Evolutionary conservation across 805 yeast genomes (phyloP), one percentile per base, ranked within the genome.

Genomic region (Kuraishia borneana): DNA sequence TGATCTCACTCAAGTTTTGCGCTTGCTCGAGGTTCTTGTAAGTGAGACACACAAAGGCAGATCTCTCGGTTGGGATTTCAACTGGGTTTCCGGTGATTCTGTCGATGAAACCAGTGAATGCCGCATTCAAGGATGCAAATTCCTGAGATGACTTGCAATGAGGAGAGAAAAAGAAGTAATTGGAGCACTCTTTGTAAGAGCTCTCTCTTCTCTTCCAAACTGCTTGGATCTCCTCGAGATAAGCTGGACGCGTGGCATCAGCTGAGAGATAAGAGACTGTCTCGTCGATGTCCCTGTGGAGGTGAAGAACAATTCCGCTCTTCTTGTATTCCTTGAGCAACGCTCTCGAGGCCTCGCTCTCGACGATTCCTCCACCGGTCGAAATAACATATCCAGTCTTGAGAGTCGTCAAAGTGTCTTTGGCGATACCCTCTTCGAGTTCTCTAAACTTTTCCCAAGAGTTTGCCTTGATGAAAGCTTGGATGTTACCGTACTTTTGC

Each of bases 321-420:
- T 59, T 46, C 6, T 58, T 56, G 53, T 75, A 82, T 6, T 63
- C 51, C 44, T 76, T 68, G 53, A 92, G 63, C 6, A 73, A 43
- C 8, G 64, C 64, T 46, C 96, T 71, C 4, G 94, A 75, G n/a
- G 55, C 68, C 6, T 65, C 65, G 26, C 69, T 69, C 57, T 89
- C 97, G 19, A 92, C 94, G 39, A 92, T 66, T 7, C 99, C 99
- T 30, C 99, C 99, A 22, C 99, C 99, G 33, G 96, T 83, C 0
- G 97, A 83, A 36, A 89, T 68, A 17, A 89, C 82, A 46, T 76
- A 64, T 4, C 80, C 80, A 14, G 46, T 48, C 5, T 57, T 36
- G 40, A 54, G 50, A 21, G 62, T 53, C 3, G 51, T 41, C 14
- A 82, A 41, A 21, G 67, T 61, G 31, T 72, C 70, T 33, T 65